Base-by-base conservation (phyloP, 257 asterid species). In the Knoxia roxburghii region DNA sequence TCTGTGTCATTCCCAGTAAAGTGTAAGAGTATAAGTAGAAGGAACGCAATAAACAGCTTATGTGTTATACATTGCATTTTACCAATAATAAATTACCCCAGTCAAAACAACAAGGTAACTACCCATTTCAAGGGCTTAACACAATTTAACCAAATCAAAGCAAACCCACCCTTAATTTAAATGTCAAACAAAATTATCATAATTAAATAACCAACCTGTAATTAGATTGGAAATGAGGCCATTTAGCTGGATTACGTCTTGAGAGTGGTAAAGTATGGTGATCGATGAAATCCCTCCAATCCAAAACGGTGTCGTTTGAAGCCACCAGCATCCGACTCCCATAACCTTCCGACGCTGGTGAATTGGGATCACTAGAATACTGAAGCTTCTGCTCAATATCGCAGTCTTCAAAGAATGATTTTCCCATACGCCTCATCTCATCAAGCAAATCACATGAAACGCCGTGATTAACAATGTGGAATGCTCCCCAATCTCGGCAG, bases 251-350 rank as follows among this genome's bases (percentile, higher is more conserved):
- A 77, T 93, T 57, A 14, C 95, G 81, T 7, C 97, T 86, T 0
- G 95, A 81, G 50, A 84, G 70, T 4, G 99, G 97, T 55, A 90
- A 76, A 8, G 95, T 83, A 40, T 90, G 99, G 72, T 93, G 99
- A 81, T 93, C 95, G 55, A 74, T 85, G 72, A 83, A 93, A 72
- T 93, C 99, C 70, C 99, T 86, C 99, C 99, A 93, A 74, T 93
- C 99, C 73, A 93, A 80, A 78, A 88, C 90, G 1, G 89, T 75
- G 41, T 90, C 88, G 50, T 88, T 84, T 0, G 94, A 81, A 3
- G 82, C 79, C 6, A 83, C 95, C 21, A 93, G 79, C 97, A 93
- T 88, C 7, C 92, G 79, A 79, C 95, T 93, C 14, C 97, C 99
- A 65, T 93, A 93, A 7, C 99, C 99, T 76, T 93, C 90, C 0